These are phyloP conservation scores for Tylopilus sp. DNA, from an alignment of 1,284 basidiomycete genomes.

Conservation along the genomic window DNA sequence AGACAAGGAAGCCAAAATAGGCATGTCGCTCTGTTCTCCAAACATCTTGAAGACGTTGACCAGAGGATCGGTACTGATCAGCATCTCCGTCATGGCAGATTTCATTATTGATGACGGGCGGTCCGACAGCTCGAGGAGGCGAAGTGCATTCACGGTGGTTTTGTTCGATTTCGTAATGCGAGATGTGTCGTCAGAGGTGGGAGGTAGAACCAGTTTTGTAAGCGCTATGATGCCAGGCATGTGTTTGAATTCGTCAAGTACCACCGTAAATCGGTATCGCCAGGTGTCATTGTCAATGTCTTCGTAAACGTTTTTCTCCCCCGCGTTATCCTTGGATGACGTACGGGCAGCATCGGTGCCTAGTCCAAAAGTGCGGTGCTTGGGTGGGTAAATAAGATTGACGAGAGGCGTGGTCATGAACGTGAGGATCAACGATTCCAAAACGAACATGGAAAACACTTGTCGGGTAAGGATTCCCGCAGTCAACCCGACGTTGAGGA, in stretches of 20 bases:
- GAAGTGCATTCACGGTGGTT: constrained; percentile 62
- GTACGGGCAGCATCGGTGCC: neutral
- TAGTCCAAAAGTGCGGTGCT: constrained; percentile 47
- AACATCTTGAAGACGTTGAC: constrained; percentile 85
- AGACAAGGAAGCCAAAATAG: constrained; percentile 65
- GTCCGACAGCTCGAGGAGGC: constrained; percentile 87
- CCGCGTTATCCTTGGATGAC: neutral
- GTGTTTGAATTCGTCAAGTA: constrained; percentile 91
- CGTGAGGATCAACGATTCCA: constrained; percentile 83
- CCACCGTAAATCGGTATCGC: constrained; percentile 62
- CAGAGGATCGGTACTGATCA: constrained; percentile 76
- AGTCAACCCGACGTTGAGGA: constrained; percentile 87
- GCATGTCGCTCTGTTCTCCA: constrained; percentile 70
- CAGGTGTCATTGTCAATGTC: constrained; percentile 15
- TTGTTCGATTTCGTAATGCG: constrained; percentile 12
- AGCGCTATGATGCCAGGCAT: constrained; percentile 72
- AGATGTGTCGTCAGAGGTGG: constrained; percentile 15
- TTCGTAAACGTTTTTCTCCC: constrained; percentile 10
- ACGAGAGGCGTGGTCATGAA: constrained; percentile 89
- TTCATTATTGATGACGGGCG: constrained; percentile 89
- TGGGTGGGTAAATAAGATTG: constrained; percentile 70
- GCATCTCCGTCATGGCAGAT: constrained; percentile 69
- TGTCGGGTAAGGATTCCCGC: constrained; percentile 77
- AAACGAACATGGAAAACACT: constrained; percentile 88
- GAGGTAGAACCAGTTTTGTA: constrained; percentile 52